A percentile compares a stretch with the other conserved stretches of the same genome.
Conservation (phyloP, 2,329 filamentous ascomycete genomes). For the Xylariaceae sp. region DNA sequence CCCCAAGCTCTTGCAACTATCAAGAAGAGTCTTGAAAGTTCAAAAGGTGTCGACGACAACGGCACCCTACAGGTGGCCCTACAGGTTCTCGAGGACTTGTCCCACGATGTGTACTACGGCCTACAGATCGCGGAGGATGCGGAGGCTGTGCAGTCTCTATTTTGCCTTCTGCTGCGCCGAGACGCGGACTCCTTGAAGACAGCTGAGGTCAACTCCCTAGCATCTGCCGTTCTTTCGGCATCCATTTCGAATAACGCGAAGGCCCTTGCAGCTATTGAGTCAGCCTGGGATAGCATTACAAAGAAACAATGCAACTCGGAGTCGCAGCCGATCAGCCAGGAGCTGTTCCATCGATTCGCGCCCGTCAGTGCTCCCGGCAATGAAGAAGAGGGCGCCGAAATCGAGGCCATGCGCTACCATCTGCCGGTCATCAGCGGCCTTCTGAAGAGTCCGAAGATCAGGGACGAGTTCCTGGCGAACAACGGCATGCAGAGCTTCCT, state of each 20-base stretch:
- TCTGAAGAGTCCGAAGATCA: conserved; percentile 48
- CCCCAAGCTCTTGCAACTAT: conserved; percentile 45
- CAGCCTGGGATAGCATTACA: conserved; percentile 42
- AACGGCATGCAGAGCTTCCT: conserved; percentile 52
- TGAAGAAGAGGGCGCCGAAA: conserved; percentile 20
- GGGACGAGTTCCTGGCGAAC: conserved; percentile 49
- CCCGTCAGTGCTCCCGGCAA: conserved; percentile 17
- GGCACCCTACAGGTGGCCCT: conserved; percentile 45
- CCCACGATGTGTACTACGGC: conserved; percentile 67
- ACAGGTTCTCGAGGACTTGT: conserved; percentile 55
- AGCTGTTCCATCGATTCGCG: conserved; percentile 41
- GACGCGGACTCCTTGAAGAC: conserved; percentile 25
- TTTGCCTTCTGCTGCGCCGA: conserved; percentile 48
- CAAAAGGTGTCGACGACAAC: conserved; percentile 20
- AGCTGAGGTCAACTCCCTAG: conserved; percentile 40
- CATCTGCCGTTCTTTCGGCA: conserved; percentile 53
- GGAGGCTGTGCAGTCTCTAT: conserved; percentile 48
- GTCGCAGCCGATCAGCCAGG: conserved; percentile 31
- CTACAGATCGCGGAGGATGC: conserved; percentile 55
- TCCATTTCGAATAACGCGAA: conserved; percentile 61
- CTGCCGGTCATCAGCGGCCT: conserved; percentile 52
- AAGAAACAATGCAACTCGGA: conserved; percentile 33
- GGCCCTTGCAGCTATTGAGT: conserved; percentile 48
- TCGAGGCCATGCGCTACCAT: conserved; percentile 25
- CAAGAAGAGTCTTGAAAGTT: conserved; percentile 37